Base-by-base conservation (phyloP, 1,284 basidiomycete species). In the Exobasidium cylindrosporum region DNA sequence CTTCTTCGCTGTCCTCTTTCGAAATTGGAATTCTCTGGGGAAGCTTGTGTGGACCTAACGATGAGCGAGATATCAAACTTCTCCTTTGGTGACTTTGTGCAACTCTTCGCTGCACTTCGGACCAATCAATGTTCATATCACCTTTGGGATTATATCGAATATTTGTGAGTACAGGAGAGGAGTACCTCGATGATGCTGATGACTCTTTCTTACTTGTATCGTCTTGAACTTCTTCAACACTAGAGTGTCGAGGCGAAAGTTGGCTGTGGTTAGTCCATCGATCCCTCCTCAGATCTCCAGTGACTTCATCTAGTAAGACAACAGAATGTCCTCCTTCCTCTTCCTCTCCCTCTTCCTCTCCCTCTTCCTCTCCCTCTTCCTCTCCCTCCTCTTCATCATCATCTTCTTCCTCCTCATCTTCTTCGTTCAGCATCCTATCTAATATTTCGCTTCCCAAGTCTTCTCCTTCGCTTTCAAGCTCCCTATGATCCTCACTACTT, bases 291-390 rank as follows among this genome's bases (percentile, higher is more conserved):
- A n/a, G n/a, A n/a, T n/a, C n/a, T n/a, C n/a, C n/a, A n/a, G n/a
- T n/a, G n/a, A n/a, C n/a, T n/a, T n/a, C n/a, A n/a, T n/a, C n/a
- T n/a, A n/a, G n/a, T n/a, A n/a, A n/a, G n/a, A n/a, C n/a, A n/a
- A n/a, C n/a, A n/a, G n/a, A n/a, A n/a, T 50, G 10, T 26, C 17
- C 21, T 29, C 28, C 17, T 40, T 58, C 40, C 35, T 17, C n/a
- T 49, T 49, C 26, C 30, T 58, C 40, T 28, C 24, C 58, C 29
- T 54, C 58, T 59, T 54, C 47, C 44, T 11, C 56, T 21, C 43
- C 56, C 17, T 49, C 55, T 24, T 49, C 55, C 24, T 49, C 43
- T 32, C 26, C 55, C 43, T 29, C 28, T 32, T 55, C 53, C n/a
- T 44, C 29, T 53, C 29, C 40, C 56, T 49, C 35, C 35, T 40